Evolutionary conservation across 768 basidiomycete species (phyloP).

Genomic region (Russula vinacea): DNA sequence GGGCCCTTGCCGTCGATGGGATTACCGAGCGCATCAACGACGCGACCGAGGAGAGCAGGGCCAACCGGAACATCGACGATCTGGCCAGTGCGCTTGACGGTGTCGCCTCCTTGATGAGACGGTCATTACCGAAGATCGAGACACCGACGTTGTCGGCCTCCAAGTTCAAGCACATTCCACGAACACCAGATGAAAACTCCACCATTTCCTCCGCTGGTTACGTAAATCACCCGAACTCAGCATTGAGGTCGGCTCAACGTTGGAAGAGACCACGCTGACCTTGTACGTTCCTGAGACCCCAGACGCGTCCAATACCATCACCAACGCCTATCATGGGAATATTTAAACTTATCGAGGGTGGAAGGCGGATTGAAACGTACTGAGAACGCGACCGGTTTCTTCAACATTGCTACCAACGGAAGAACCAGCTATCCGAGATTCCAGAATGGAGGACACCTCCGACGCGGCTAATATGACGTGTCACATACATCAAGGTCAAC

Average conservation of each 20-base stretch:
- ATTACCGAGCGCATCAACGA: conserved; percentile 99
- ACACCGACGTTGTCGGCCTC: conserved; percentile 99
- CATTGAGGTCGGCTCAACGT: conserved; percentile 25
- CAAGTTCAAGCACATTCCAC: conserved; percentile 99
- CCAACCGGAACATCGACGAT: conserved; percentile 99
- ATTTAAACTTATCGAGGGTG: conserved; percentile 32
- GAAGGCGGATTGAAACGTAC: conserved; percentile 50
- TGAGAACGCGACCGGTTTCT: conserved; percentile 98
- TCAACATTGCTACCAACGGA: conserved; percentile 91
- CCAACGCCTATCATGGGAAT: conserved; percentile 73
- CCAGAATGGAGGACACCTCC: conserved; percentile 98
- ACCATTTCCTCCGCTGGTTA: conserved; percentile 97
- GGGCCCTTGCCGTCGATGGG: conserved; percentile 99
- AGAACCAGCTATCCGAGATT: conserved; percentile 95
- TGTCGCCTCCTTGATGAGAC: conserved; percentile 99
- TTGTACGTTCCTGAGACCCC: conserved; percentile 98
- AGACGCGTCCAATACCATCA: conserved; percentile 99
- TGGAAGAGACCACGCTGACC: conserved; percentile 46
- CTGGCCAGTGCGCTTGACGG: conserved; percentile 99
- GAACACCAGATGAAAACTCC: conserved; percentile 99
- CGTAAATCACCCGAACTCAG: conserved; percentile 29
- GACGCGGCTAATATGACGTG: conserved; percentile 73
- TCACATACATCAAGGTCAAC: conserved; percentile 39
- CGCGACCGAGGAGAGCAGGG: conserved; percentile 94
- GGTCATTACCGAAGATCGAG: conserved; percentile 97